Evolutionary conservation across 495 filamentous ascomycete genomes (phyloP), one percentile per base, ranked within the genome.

Genomic region (Tuber borchii): DNA sequence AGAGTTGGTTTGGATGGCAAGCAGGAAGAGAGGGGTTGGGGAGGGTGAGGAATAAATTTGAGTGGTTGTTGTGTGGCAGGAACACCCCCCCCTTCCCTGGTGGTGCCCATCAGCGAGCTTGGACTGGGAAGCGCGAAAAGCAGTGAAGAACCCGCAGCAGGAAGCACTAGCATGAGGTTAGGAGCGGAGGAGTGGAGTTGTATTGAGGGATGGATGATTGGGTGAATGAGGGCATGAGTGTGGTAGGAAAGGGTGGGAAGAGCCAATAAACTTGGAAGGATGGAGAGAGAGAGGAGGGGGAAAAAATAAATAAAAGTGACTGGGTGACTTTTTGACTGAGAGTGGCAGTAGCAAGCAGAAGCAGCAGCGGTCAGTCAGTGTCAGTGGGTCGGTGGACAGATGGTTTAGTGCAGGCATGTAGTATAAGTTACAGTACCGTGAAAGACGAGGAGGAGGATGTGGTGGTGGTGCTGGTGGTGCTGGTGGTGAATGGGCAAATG

Each of bases 341-440:
- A 31, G 31, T 65, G 56, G 56, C 12, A 65, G 56, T 31, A 17
- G 56, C 26, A 65, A 65, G 56, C 56, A 65, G 56, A 65, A 10
- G 56, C 56, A 65, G 56, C 56, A 65, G 56, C 56, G 56, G 56
- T 65, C 56, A 31, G 56, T 65, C 56, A 31, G 56, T 65, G 56
- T 65, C n/a, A 65, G 56, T 65, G 56, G 56, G 51, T 56, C 51
- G 51, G 51, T 5, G 51, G 51, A 22, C 51, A 31, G 51, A 61
- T 61, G 51, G 51, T 31, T 31, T 65, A 8, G 45, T 22, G 20
- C 45, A 7, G 8, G 48, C 39, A 40, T 40, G 39, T 40, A 40
- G 39, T 40, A 40, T 6, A 40, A n/a, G n/a, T n/a, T 26, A 0
- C 48, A 2, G 12, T 10, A 31, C 31, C 10, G 26, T 31, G 56